A percentile compares a stretch with the other conserved stretches of the same genome.
Evolutionary conservation across 352 stramenopile species (phyloP).

Genomic region (Globisporangium splendens): DNA sequence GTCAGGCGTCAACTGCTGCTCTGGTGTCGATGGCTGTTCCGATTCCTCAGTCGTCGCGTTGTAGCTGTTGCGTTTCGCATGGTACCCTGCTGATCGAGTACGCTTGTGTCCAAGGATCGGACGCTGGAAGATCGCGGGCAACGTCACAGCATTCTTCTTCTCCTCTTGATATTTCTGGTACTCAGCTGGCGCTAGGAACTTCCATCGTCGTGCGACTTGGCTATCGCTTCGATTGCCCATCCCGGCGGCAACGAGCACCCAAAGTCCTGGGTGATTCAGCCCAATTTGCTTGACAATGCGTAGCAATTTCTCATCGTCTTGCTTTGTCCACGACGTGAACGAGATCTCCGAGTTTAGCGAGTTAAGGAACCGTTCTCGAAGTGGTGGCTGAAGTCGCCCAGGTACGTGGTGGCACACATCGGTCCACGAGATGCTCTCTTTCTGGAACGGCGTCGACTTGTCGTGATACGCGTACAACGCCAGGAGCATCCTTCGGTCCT

Average conservation of each 20-base stretch:
- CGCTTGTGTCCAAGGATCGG: conserved; percentile 27
- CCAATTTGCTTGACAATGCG: conserved; percentile 32
- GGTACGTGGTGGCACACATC: conserved; percentile 61
- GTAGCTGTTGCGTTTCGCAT: conserved; percentile 36
- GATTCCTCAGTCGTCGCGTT: conserved; percentile 18
- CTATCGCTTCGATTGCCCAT: conserved; percentile 47
- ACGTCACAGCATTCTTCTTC: conserved; percentile 19
- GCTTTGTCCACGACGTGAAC: conserved; percentile 49
- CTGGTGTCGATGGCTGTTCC: not conserved
- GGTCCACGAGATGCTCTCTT: conserved; percentile 49
- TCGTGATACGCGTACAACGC: conserved; percentile 54
- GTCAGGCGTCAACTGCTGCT: conserved; percentile 5
- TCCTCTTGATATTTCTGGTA: conserved; percentile 26
- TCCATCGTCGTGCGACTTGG: conserved; percentile 46
- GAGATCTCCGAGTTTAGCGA: conserved; percentile 66
- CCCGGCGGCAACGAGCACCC: conserved; percentile 38
- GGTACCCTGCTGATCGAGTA: conserved; percentile 5
- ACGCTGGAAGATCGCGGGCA: conserved; percentile 49
- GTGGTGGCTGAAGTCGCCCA: conserved; percentile 41
- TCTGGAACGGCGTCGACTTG: conserved; percentile 36
- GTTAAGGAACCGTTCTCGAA: conserved; percentile 68
- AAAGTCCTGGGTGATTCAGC: conserved; percentile 30
- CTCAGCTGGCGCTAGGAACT: conserved; percentile 28
- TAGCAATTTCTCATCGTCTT: conserved; percentile 47
- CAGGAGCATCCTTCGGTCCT: conserved; percentile 63